Base-by-base conservation (phyloP, 2,329 filamentous ascomycete species). In the Alternaria longipes region DNA sequence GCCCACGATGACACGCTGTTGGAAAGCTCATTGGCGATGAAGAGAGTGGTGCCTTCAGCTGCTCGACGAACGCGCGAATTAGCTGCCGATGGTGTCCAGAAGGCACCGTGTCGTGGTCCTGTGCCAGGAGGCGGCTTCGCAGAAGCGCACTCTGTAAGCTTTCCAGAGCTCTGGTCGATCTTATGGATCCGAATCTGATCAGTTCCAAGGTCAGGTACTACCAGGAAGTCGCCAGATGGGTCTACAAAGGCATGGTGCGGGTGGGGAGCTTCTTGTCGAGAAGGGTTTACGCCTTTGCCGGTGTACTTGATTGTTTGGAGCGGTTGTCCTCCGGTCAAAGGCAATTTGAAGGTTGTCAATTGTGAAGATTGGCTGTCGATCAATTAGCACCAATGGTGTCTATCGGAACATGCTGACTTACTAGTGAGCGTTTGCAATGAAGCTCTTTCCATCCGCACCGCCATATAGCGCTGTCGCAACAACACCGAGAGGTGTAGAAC, bases 211-310 rank as follows among this genome's bases (percentile, higher is more conserved):
- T 88, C 86, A 1, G 84, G 81, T 8, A 81, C 79, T 1, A 87
- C 72, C 22, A 87, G 67, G 68, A 81, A 87, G 38, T 78, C 72
- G 12, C 83, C 83, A 0, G 83, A 83, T 0, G 82, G 84, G 62
- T 84, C 85, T 11, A 79, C 74, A 66, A 84, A 80, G 5, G 81
- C 81, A 18, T 84, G 80, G 74, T 88, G 86, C 8, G 85, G 85
- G 66, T 88, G 86, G 6, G 85, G 80, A 5, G 80, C 81, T 58
- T 87, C 82, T 71, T 88, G 86, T n/a, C 86, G 82, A 30, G 68
- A 72, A 5, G 82, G 75, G 46, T 80, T 76, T 11, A 84, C 79
- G 0, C 84, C 84, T 0, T 79, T 78, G 6, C 66, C 67, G 3
- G 67, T 75, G 41, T 70, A 77, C 51, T 74, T 73, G 20, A 78